Evolutionary conservation across 2,329 filamentous ascomycete genomes (phyloP), one percentile per base, ranked within the genome.

Genomic region (Fusarium sp.): DNA sequence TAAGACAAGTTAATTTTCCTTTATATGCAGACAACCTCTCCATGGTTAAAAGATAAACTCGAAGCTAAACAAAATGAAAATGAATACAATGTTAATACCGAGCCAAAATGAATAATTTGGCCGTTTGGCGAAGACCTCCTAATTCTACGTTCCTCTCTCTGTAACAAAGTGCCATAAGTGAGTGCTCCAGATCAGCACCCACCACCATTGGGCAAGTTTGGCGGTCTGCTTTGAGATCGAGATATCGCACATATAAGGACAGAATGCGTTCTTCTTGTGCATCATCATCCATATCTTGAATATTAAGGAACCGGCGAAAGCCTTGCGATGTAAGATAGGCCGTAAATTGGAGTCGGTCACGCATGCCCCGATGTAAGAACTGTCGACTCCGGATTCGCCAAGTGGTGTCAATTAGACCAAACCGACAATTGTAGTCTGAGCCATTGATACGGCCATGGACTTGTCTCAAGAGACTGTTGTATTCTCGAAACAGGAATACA

Each of bases 31-130:
- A 33, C 31, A 33, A 33, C 12, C 12, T 33, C 12, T 14, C 4
- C 4, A 6, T 33, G 31, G 31, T 2, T 13, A 33, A 33, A 33
- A 6, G 12, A 33, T 33, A 13, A 33, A 14, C 13, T 14, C 4
- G 14, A 33, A 12, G 11, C 11, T 6, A 5, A 33, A 12, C 10
- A 20, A 38, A 38, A 20, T 20, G 18, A 10, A 10, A n/a, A 10
- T n/a, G 5, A 3, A 41, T 14, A 15, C 22, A 41, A 42, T 13
- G 22, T 42, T 6, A 15, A 15, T 12, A 44, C 10, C 11, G 15
- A 44, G 41, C 6, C 17, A 4, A 11, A 15, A 12, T 12, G n/a
- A 24, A 10, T 0, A 4, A 9, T 3, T 24, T 6, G 3, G 6
- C 15, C n/a, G 1, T 8, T 8, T 18, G 24, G 7, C 24, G 17